Conservation (phyloP, 495 filamentous ascomycete genomes). For the Cercophora samala region DNA sequence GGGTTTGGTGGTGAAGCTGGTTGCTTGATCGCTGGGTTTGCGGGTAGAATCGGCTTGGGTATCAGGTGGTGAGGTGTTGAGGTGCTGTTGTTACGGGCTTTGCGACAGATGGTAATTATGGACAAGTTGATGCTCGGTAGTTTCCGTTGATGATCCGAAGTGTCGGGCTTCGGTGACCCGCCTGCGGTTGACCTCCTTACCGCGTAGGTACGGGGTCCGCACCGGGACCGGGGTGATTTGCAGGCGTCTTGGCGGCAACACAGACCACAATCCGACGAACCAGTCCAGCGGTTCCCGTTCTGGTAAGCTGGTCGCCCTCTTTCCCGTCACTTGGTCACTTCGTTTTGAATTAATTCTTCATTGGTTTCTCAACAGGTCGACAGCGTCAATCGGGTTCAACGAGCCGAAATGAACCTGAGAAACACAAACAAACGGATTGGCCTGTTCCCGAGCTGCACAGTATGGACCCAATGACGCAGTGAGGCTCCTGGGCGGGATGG, state of each 20-base stretch:
- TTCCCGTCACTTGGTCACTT: not conserved
- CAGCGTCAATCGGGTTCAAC: not conserved
- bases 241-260: not conserved
- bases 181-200: not conserved
- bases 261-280: not conserved
- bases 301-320: not conserved
- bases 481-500: conserved; percentile 6
- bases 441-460: not conserved
- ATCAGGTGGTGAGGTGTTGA: too few species aligned
- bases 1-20: not conserved
- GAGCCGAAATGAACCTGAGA: not conserved
- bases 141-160: not conserved
- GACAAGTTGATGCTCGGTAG: not conserved
- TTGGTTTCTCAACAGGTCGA: not conserved
- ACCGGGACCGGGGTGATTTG: not conserved
- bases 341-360: not conserved
- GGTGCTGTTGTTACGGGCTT: too few species aligned
- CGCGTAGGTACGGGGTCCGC: not conserved
- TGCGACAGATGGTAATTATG: not conserved
- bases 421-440: not conserved
- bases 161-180: not conserved
- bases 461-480: not conserved
- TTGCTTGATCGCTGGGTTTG: not conserved
- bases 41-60: not conserved
- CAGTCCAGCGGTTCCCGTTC: not conserved